Evolutionary conservation across 2,329 filamentous ascomycete genomes (phyloP), one percentile per base, ranked within the genome.

Genomic region (Lasiodiplodia sp.): DNA sequence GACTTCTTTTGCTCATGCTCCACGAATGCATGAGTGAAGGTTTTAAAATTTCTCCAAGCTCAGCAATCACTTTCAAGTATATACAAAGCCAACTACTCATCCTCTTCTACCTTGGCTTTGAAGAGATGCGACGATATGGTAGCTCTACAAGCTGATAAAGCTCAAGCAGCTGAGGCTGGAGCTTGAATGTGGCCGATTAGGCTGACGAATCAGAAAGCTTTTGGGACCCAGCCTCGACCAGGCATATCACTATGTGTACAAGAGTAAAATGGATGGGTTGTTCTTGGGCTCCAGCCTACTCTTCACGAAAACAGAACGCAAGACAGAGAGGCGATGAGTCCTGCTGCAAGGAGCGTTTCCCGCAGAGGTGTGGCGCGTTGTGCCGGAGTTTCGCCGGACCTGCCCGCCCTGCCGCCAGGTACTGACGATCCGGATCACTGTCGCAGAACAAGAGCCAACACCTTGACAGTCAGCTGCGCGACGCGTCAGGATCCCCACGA

Each of bases 401-500:
- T 2, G 16, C 14, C 5, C 11, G 38, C 38, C 21, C 8, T 18
- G n/a, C 7, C 23, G 23, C 23, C 23, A 23, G 23, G 23, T 21
- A 16, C 31, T 34, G 31, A 3, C 11, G 21, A 16, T n/a, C 57
- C 23, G 4, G 23, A 25, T 28, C 8, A 12, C 53, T 28, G 53
- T 28, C 28, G 57, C 57, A 58, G 34, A 53, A 38, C 44, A 37
- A n/a, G 44, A 64, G 31, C 31, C 28, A 51, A 47, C 28, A 64
- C n/a, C 60, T 21, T 12, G 44, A 60, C 23, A 10, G 7, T 37
- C 23, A 14, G 23, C 44, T 63, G 60, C 44, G 23, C 63, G 14
- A 55, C 40, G 40, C 38, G 58, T 38, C 21, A 49, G 58, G 40
- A 44, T 40, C 58, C 31, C 28, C 40, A 11, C 34, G 21, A 23